These are phyloP conservation scores for Pythium vanterpoolii DNA, from an alignment of 352 stramenopile genomes.

Conservation along the genomic window DNA sequence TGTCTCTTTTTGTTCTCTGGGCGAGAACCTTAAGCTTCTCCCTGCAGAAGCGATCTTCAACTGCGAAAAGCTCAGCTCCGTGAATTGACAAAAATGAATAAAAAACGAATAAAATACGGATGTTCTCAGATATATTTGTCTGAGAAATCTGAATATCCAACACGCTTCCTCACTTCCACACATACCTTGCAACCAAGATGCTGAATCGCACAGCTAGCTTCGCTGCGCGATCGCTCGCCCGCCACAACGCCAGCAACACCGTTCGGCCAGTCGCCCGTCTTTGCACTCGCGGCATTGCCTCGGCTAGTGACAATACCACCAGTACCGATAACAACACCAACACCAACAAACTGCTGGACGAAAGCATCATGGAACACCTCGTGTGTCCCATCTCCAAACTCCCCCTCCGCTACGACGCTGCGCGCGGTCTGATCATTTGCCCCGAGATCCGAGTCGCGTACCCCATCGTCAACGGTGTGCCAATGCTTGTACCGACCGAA, in stretches of 20 bases:
- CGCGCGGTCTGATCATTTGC: slow-evolving; percentile 64
- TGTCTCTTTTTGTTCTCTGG: not conserved
- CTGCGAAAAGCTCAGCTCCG: not conserved
- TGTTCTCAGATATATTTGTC: not conserved
- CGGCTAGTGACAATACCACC: not conserved
- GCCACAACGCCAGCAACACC: not conserved
- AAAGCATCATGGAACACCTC: slow-evolving; percentile 72
- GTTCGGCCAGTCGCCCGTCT: not conserved
- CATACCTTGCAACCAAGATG: not conserved
- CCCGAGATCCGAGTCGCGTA: slow-evolving; percentile 84
- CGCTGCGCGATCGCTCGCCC: not conserved
- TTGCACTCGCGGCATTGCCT: not conserved
- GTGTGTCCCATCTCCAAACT: slow-evolving; percentile 87
- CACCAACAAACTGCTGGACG: slow-evolving; percentile 40
- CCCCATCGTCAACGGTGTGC: slow-evolving; percentile 69
- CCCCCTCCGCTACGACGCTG: slow-evolving; percentile 64
- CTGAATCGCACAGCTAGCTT: no score
- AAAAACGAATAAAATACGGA: not conserved
- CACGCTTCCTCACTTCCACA: not conserved
- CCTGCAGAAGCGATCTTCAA: slow-evolving; percentile 17
- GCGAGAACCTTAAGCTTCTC: no score
- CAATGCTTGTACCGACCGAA: slow-evolving; percentile 71
- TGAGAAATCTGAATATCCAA: not conserved
- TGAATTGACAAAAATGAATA: slow-evolving; percentile 9
- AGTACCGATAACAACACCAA: not conserved